Conservation (phyloP, 352 stramenopile species). For the Globisporangium emineosum region DNA sequence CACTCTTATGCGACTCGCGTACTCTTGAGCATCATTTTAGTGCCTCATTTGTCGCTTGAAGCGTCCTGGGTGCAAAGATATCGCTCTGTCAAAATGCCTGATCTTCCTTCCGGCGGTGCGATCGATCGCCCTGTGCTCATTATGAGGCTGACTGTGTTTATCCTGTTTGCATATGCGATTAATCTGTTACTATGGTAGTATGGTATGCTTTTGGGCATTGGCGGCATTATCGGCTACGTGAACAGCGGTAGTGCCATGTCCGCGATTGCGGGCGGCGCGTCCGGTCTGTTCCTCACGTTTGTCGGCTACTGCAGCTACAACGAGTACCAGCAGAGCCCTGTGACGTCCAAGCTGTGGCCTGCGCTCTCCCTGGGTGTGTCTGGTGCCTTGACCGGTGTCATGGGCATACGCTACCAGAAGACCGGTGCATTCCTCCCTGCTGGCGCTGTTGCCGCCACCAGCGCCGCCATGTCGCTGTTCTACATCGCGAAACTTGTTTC, state of each 20-base stretch:
- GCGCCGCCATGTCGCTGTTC: conserved; percentile 75
- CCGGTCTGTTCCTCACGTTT: conserved; percentile 71
- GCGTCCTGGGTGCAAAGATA: conserved; percentile 2
- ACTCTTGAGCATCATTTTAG: background rate
- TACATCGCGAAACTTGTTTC: conserved; percentile 72
- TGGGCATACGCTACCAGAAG: conserved; percentile 74
- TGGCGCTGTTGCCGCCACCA: conserved; percentile 56
- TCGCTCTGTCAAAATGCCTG: background rate
- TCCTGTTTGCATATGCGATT: background rate
- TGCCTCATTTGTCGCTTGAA: conserved; percentile 2
- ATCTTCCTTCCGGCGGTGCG: background rate
- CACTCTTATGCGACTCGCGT: background rate
- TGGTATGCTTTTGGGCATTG: conserved; percentile 63
- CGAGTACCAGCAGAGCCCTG: conserved; percentile 76
- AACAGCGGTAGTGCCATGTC: conserved; percentile 73
- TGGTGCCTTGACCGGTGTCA: conserved; percentile 62
- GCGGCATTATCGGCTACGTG: conserved; percentile 71
- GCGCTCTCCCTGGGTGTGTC: conserved; percentile 62
- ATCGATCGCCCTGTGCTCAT: background rate
- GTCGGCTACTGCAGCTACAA: conserved; percentile 84
- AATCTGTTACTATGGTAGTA: conserved; percentile 40
- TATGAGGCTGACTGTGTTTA: conserved; percentile 5
- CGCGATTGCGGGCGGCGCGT: conserved; percentile 52
- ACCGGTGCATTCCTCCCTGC: conserved; percentile 73
- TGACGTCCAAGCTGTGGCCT: conserved; percentile 81